Evolutionary conservation across 257 asterid genomes (phyloP).

Genomic region (Solanum boliviense): DNA sequence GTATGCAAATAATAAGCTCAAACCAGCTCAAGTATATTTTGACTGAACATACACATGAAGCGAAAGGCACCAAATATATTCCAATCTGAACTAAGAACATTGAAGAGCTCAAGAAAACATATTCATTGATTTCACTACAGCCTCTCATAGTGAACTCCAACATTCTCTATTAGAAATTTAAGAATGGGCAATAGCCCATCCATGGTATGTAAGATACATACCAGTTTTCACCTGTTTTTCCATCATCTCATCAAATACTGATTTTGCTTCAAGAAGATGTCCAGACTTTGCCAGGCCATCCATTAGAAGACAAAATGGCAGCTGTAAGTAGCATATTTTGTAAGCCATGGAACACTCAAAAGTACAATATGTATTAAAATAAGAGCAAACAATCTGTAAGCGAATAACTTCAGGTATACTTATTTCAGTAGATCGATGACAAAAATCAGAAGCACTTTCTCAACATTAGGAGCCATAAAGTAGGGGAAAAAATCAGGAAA

Average conservation of each 20-base stretch:
- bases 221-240: slow-evolving; percentile 67
- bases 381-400: not conserved
- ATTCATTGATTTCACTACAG: not conserved
- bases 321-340: slow-evolving; percentile 35
- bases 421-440: not conserved
- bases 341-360: slow-evolving; percentile 2
- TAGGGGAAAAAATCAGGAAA: not conserved
- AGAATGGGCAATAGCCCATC: not conserved
- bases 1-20: not conserved
- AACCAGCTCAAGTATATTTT: not conserved
- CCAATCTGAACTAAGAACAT: not conserved
- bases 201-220: slow-evolving; percentile 13
- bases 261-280: slow-evolving; percentile 62
- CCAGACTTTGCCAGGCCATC: slow-evolving; percentile 92
- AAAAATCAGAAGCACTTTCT: not conserved
- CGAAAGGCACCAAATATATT: not conserved
- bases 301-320: slow-evolving; percentile 90
- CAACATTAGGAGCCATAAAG: not conserved
- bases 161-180: not conserved
- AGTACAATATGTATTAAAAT: not conserved
- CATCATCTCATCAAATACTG: slow-evolving; percentile 76
- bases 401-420: not conserved
- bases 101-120: not conserved
- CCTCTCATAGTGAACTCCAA: not conserved
- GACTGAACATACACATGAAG: not conserved